Conservation (phyloP, 139 green algal species). For the Picochlorum sp. region DNA sequence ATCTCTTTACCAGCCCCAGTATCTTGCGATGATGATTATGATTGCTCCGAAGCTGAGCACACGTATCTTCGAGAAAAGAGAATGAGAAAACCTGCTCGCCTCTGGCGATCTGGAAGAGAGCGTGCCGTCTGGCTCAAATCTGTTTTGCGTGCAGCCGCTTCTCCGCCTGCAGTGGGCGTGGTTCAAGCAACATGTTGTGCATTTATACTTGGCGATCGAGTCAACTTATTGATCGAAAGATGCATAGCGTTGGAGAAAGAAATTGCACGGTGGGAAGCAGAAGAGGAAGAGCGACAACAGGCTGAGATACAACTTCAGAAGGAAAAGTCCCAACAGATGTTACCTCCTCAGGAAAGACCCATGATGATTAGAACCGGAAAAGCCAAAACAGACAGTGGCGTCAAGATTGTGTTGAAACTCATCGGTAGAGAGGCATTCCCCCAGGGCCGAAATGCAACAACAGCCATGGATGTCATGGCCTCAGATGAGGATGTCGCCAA, state of each 20-base stretch:
- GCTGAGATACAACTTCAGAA: conserved; percentile 5
- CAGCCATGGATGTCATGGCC: conserved; percentile 12
- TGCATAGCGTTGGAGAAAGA: conserved; percentile 15
- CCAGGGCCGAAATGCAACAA: conserved; percentile 5
- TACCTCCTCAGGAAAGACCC: conserved; percentile 5
- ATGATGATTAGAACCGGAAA: conserved; percentile 41
- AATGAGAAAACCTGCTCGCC: conserved; percentile 20
- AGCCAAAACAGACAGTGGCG: conserved; percentile 23
- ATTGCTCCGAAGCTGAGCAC: conserved; percentile 30
- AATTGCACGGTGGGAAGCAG: conserved; percentile 21
- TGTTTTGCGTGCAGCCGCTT: background rate
- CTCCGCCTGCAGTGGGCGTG: background rate
- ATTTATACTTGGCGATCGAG: conserved; percentile 25
- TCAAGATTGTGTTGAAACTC: conserved; percentile 23
- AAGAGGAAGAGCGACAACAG: background rate
- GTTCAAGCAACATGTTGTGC: conserved; percentile 16
- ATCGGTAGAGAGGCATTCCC: conserved; percentile 29
- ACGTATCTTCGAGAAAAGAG: conserved; percentile 26
- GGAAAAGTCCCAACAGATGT: background rate
- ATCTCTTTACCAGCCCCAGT: conserved; percentile 1
- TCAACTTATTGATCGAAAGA: conserved; percentile 18
- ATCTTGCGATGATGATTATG: conserved; percentile 16
- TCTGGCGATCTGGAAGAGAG: conserved; percentile 33
- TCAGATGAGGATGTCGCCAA: conserved; percentile 15
- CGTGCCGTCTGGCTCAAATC: conserved; percentile 28